Base-by-base conservation (phyloP, 192 early-diverging fungal species). In the Dissophora ornata region DNA sequence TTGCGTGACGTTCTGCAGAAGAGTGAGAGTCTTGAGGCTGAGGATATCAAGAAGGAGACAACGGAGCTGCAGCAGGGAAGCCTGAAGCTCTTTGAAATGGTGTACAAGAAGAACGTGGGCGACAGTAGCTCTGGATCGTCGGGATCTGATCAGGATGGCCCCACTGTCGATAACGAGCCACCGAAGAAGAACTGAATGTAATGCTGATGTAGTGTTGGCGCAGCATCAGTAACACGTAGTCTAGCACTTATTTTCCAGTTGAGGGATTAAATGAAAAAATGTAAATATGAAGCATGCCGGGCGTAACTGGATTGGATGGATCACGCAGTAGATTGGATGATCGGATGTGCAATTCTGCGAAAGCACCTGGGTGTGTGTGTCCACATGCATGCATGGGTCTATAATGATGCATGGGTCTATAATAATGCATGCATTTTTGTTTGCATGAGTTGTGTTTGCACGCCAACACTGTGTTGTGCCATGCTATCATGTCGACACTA, bases 61-160 rank as follows among this genome's bases (percentile, higher is more conserved):
- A 85, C 84, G 58, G 95, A 93, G 51, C 77, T 98, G 64, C 97
- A 99, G 86, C 90, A 91, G 79, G 90, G 87, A 13, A 89, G 89
- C 57, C 82, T 99, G 59, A 99, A 99, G 86, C 87, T 99, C 53
- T 99, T 99, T 73, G 95, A 99, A 89, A 90, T 95, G 90, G 94
- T 94, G 15, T 98, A 99, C 90, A 95, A 98, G 90, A 91, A 91
- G 70, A 62, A 62, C 18, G 40, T 63, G 11, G 28, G 42, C 6
- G 50, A 49, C 34, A 34, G 44, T 24, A 40, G 53, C 11, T 47
- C 51, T 9, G 63, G 63, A n/a, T 61, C 58, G 0, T 56, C 57
- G 1, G 73, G 58, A 16, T 67, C 71, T 15, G 16, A 47, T 22
- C 16, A 38, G 5, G 71, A 67, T 52, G 73, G 73, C 15, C 73